phyloP scores from a whole-genome alignment of 1,284 basidiomycete genomes.

The Papiliotrema terrestris region DNA sequence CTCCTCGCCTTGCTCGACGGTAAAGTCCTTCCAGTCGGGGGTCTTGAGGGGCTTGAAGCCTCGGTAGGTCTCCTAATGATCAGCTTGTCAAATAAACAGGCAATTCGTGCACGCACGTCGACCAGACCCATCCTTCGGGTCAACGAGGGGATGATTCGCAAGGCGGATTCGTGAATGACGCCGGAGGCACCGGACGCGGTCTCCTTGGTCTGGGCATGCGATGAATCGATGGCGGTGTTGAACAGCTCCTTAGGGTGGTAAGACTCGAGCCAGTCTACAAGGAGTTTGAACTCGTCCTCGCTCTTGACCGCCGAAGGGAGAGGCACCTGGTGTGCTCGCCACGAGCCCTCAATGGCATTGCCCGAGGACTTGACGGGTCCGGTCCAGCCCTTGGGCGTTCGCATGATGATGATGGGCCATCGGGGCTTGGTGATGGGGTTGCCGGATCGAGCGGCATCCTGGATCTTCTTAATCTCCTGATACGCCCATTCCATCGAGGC shows the following conservation, averaged over 20 bases:
- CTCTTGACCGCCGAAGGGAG: conserved; percentile 66
- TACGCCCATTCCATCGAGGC: conserved; percentile 77
- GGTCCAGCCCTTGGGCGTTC: conserved; percentile 75
- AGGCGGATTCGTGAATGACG: conserved; percentile 34
- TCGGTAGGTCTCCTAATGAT: conserved; percentile 59
- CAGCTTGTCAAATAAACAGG: not conserved
- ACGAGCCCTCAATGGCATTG: conserved; percentile 70
- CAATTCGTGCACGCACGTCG: conserved; percentile 1
- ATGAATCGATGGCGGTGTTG: conserved; percentile 46
- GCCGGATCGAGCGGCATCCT: conserved; percentile 68
- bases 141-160: conserved; percentile 42
- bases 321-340: conserved; percentile 60
- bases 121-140: conserved; percentile 40
- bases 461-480: conserved; percentile 70
- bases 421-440: conserved; percentile 74
- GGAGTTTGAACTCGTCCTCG: conserved; percentile 59
- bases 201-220: conserved; percentile 19
- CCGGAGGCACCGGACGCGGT: conserved; percentile 22
- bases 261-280: conserved; percentile 67
- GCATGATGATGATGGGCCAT: conserved; percentile 79
- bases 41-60: conserved; percentile 61
- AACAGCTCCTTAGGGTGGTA: conserved; percentile 67
- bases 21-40: conserved; percentile 63
- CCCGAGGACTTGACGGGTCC: conserved; percentile 65
- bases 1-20: conserved; percentile 57